Evolutionary conservation across 495 filamentous ascomycete genomes (phyloP).

Genomic region (Friedmanniomyces endolithicus): DNA sequence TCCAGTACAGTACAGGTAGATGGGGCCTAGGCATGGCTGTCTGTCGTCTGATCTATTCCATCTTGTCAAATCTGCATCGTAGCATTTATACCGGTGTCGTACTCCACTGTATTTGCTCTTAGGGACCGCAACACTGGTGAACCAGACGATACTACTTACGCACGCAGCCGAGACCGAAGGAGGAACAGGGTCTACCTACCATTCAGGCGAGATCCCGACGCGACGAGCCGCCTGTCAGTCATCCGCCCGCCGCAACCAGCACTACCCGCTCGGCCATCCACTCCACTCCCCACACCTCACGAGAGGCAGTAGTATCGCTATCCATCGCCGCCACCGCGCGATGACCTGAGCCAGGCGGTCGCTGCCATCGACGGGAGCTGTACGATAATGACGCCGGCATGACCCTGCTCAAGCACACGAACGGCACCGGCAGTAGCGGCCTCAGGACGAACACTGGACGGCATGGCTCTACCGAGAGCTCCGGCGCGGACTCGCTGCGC

Average conservation of each 20-base stretch:
- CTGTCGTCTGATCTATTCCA: too few relatives aligned
- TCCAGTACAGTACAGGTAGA: too few relatives aligned
- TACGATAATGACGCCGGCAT: conserved; percentile 16
- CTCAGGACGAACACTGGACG: conserved; percentile 23
- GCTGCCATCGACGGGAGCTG: background rate
- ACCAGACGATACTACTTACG: too few relatives aligned
- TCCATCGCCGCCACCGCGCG: background rate
- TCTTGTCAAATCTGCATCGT: too few relatives aligned
- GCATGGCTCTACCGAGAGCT: conserved; percentile 52
- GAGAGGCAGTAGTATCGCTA: background rate
- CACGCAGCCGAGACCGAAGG: too few relatives aligned
- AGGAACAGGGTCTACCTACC: too few relatives aligned
- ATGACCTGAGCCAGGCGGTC: background rate
- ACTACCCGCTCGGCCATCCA: background rate
- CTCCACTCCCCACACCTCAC: background rate
- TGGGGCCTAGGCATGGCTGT: too few relatives aligned
- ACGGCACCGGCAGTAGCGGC: conserved; percentile 6
- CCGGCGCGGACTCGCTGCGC: conserved; percentile 45
- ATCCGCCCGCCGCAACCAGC: background rate
- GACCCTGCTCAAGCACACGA: conserved; percentile 7
- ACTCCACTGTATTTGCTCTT: too few relatives aligned
- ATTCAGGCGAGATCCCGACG: too few relatives aligned
- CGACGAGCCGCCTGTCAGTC: too few relatives aligned
- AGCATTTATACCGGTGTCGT: too few relatives aligned
- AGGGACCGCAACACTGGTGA: too few relatives aligned